phyloP scores from a whole-genome alignment of 2,329 filamentous ascomycete genomes.

The Epichloe coenophiala region DNA sequence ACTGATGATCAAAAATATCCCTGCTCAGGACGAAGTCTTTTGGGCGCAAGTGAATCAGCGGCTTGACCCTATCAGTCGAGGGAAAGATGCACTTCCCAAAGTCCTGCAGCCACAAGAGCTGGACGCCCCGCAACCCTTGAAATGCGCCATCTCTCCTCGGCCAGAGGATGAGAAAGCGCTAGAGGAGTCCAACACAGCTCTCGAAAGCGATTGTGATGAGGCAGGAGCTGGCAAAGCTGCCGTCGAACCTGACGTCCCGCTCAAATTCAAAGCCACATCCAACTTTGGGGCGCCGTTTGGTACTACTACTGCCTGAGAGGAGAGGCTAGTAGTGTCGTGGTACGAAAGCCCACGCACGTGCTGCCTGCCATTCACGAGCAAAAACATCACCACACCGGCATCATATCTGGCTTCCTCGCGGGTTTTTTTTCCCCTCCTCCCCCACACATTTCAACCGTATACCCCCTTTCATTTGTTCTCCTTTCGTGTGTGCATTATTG shows the following conservation, averaged over 20 bases:
- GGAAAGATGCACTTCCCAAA: conserved; percentile 32
- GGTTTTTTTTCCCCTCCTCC: background rate
- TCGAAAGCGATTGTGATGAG: conserved; percentile 13
- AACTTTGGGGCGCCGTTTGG: conserved; percentile 37
- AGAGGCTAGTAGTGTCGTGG: background rate
- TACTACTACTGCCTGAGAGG: conserved; percentile 6
- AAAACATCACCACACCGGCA: too few species aligned
- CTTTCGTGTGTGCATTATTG: background rate
- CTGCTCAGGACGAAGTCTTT: conserved; percentile 42
- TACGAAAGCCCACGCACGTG: background rate
- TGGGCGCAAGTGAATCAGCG: conserved; percentile 36
- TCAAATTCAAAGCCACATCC: conserved; percentile 30
- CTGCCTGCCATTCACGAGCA: too few species aligned
- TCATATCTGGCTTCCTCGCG: background rate
- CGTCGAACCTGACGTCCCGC: conserved; percentile 28
- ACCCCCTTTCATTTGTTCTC: background rate
- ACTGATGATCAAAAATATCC: conserved; percentile 40
- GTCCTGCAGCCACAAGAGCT: conserved; percentile 16
- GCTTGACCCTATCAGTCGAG: conserved; percentile 34
- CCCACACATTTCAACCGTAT: background rate
- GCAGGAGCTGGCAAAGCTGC: conserved; percentile 13
- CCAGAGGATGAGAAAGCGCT: conserved; percentile 11
- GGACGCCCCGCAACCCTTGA: conserved; percentile 1
- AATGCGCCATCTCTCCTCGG: background rate
- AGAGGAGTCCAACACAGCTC: conserved; percentile 1